Conservation (phyloP, 2,329 filamentous ascomycete species). For the Cladorrhinum sp. region DNA sequence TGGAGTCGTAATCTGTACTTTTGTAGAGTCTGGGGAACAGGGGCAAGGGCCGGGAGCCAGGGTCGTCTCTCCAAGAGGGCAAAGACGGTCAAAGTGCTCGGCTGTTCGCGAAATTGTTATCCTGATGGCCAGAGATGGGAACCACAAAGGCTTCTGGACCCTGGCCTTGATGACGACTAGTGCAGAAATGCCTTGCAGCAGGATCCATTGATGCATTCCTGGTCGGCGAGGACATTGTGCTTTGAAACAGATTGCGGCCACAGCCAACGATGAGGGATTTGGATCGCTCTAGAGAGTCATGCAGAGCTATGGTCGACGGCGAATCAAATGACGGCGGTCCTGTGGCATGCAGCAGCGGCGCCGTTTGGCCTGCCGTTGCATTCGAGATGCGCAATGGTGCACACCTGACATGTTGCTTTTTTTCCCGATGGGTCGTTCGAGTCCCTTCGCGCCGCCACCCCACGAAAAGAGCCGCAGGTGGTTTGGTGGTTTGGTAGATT, state of each 20-base stretch:
- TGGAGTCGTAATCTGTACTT: background rate
- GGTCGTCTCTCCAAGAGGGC: background rate
- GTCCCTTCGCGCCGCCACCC: background rate
- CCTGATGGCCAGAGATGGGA: background rate
- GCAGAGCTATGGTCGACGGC: too few species aligned
- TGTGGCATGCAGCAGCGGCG: slow-evolving; percentile 14
- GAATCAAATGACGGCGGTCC: slow-evolving; percentile 18
- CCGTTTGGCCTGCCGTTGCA: slow-evolving; percentile 9
- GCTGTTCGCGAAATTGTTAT: background rate
- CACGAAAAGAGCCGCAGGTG: slow-evolving; percentile 10
- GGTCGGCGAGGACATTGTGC: background rate
- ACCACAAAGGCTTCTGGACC: background rate
- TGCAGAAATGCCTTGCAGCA: background rate
- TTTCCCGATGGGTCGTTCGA: slow-evolving; percentile 2
- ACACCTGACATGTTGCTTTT: slow-evolving; percentile 24
- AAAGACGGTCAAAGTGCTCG: background rate
- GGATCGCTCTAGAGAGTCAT: background rate
- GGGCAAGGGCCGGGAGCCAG: slow-evolving; percentile 7
- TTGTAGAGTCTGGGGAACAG: slow-evolving; percentile 22
- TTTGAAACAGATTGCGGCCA: background rate
- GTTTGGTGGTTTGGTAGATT: slow-evolving; percentile 5
- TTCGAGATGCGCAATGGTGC: slow-evolving; percentile 15
- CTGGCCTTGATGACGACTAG: background rate
- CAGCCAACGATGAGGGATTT: background rate
- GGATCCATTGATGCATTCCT: background rate